Conservation (phyloP, 495 filamentous ascomycete species). For the Pyronema omphalodes region DNA sequence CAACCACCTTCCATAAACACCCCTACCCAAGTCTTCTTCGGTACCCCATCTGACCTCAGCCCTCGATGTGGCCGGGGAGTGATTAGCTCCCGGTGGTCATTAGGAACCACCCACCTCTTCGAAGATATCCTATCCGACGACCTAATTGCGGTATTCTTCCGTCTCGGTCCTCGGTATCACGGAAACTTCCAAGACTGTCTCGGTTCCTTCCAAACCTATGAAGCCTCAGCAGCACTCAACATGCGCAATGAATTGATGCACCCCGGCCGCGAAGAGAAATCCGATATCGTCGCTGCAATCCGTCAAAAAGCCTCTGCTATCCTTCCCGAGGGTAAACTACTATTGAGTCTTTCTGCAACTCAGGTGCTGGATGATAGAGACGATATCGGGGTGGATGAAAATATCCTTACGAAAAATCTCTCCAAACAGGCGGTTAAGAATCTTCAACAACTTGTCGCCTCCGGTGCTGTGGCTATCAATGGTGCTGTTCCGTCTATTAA, state of each 20-base stretch:
- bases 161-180: slow-evolving; percentile 74
- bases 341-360: slow-evolving; percentile 66
- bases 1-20: slow-evolving; percentile 44
- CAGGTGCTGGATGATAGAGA: slow-evolving; percentile 63
- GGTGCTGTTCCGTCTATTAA: slow-evolving; percentile 75
- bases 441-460: slow-evolving; percentile 49
- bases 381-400: slow-evolving; percentile 47
- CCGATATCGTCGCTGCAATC: slow-evolving; percentile 79
- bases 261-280: slow-evolving; percentile 76
- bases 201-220: slow-evolving; percentile 91
- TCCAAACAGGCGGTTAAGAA: slow-evolving; percentile 56
- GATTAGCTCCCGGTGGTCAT: slow-evolving; percentile 63
- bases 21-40: slow-evolving; percentile 77
- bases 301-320: slow-evolving; percentile 61
- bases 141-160: slow-evolving; percentile 72
- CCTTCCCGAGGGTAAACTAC: slow-evolving; percentile 60
- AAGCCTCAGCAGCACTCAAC: slow-evolving; percentile 78
- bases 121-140: slow-evolving; percentile 81
- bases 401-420: slow-evolving; percentile 53
- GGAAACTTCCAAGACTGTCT: slow-evolving; percentile 94
- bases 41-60: slow-evolving; percentile 81
- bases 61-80: slow-evolving; percentile 59
- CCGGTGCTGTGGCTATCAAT: slow-evolving; percentile 70
- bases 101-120: slow-evolving; percentile 75
- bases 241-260: slow-evolving; percentile 82